phyloP scores from a whole-genome alignment of 257 asterid species.

The Anisodus tanguticus region DNA sequence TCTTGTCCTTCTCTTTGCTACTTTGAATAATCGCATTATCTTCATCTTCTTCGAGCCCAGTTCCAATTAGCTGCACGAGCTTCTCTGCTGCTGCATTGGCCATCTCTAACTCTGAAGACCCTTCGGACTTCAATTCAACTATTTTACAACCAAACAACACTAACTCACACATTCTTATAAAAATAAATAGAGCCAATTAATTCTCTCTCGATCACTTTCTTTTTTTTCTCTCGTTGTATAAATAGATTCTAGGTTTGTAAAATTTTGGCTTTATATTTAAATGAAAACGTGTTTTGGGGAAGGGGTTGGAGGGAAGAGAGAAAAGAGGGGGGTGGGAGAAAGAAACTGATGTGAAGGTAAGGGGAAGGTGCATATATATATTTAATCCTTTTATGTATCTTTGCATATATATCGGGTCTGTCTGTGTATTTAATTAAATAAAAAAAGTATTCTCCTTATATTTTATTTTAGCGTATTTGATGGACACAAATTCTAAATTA shows the following conservation, averaged over 20 bases:
- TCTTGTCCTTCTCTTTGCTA: not conserved
- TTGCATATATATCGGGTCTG: too few relatives aligned
- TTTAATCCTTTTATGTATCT: too few relatives aligned
- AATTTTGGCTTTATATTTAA: not conserved
- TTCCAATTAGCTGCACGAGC: not conserved
- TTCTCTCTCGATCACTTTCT: too few relatives aligned
- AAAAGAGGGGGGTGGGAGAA: not conserved
- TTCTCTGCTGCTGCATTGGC: not conserved
- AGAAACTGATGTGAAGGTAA: not conserved
- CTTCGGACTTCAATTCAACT: not conserved
- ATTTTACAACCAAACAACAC: conserved; percentile 10
- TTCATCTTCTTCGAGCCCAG: not conserved
- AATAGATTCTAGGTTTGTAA: not conserved
- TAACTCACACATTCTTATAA: not conserved
- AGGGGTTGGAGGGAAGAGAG: not conserved
- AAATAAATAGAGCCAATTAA: too few relatives aligned
- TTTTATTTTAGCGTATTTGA: too few relatives aligned
- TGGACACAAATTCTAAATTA: too few relatives aligned
- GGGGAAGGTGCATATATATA: not conserved
- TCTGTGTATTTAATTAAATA: too few relatives aligned
- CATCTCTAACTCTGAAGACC: not conserved
- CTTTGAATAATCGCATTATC: too few relatives aligned
- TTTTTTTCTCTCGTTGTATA: not conserved
- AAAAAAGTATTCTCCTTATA: too few relatives aligned
- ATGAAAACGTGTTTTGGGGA: not conserved